A percentile compares a stretch with the other conserved stretches of the same genome.
phyloP scores from a whole-genome alignment of 2,329 filamentous ascomycete species.

The Neonectria hederae region DNA sequence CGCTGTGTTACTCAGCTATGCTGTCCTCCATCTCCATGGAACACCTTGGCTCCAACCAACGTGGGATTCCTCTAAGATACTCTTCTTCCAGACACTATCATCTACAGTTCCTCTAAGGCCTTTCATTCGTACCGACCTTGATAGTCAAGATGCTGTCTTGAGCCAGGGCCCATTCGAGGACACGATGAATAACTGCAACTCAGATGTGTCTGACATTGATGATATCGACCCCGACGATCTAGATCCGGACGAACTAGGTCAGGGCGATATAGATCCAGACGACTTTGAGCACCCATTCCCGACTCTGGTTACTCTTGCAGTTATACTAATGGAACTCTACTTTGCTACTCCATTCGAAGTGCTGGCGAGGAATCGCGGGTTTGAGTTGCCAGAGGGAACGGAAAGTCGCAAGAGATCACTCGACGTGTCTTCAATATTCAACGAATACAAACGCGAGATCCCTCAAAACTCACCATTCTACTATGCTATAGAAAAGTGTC shows the following conservation, averaged over 20 bases:
- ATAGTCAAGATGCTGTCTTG: background rate
- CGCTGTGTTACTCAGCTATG: background rate
- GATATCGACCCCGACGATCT: background rate
- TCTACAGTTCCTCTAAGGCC: slow-evolving; percentile 21
- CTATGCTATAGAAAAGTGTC: slow-evolving; percentile 15
- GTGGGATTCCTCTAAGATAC: slow-evolving; percentile 13
- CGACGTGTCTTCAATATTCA: slow-evolving; percentile 14
- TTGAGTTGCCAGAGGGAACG: background rate
- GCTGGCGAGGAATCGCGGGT: background rate
- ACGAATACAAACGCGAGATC: slow-evolving; percentile 7
- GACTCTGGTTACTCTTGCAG: slow-evolving; percentile 10
- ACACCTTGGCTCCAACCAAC: slow-evolving; percentile 24
- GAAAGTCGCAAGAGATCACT: background rate
- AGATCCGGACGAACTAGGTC: background rate
- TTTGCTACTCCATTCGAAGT: slow-evolving; percentile 16
- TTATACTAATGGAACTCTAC: slow-evolving; percentile 20
- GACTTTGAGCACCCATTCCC: slow-evolving; percentile 15
- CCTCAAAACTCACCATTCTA: slow-evolving; percentile 8
- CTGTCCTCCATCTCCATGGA: slow-evolving; percentile 18
- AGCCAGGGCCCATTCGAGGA: background rate
- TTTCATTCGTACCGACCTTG: slow-evolving; percentile 13
- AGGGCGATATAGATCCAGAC: slow-evolving; percentile 15
- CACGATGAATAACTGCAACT: background rate
- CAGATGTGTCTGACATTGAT: background rate
- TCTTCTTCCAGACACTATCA: slow-evolving; percentile 21